Evolutionary conservation across 139 green algal species (phyloP), one percentile per base, ranked within the genome.

Genomic region (Chlorella sp.): DNA sequence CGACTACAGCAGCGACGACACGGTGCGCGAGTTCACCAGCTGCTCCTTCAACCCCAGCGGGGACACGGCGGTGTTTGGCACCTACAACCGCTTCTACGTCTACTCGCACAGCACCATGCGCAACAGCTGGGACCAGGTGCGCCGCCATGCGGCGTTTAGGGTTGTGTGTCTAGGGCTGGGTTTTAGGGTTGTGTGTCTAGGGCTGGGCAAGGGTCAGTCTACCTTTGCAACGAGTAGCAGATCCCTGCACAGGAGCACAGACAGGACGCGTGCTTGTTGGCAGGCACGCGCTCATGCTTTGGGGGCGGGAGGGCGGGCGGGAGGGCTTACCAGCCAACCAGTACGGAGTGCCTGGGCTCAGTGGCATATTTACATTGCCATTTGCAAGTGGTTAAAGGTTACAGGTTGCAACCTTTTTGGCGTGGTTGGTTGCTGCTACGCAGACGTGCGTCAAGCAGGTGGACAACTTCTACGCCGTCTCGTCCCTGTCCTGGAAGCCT

Each of bases 401-500:
- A n/a, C n/a, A n/a, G n/a, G n/a, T n/a, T n/a, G n/a, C n/a, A n/a
- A n/a, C n/a, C n/a, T n/a, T n/a, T n/a, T n/a, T n/a, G n/a, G n/a
- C n/a, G n/a, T n/a, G n/a, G n/a, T n/a, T n/a, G n/a, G n/a, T n/a
- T n/a, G n/a, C n/a, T n/a, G n/a, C n/a, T n/a, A n/a, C n/a, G n/a
- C 67, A 62, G 17, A 35, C 36, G 2, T 35, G 35, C 36, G 22
- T 14, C 20, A 34, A 33, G 24, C 71, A 87, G 76, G 64, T 94
- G 5, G 80, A 88, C 26, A 80, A 91, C 82, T 80, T 93, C 42
- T 91, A 91, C 72, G 74, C 78, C 0, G 80, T 92, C 29, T 92
- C 85, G 27, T 78, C 83, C 0, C 49, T 92, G 2, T 72, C 80
- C 3, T 96, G 89, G 89, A 90, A 90, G 62, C 87, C 87, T 1